phyloP scores from a whole-genome alignment of 495 filamentous ascomycete genomes.

The Penicillium dipodomyicola region DNA sequence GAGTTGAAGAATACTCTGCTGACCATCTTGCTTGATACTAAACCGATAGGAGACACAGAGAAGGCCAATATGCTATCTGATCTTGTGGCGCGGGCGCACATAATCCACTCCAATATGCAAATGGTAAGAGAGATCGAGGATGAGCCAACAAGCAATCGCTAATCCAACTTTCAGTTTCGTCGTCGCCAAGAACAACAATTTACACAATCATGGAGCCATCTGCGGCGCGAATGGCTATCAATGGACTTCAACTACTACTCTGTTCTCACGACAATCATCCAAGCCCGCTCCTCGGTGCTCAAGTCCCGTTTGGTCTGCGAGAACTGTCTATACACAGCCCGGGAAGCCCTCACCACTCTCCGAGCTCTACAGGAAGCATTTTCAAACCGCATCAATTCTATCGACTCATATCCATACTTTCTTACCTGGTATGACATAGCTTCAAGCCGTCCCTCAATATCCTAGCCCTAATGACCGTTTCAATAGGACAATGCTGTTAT shows the following conservation, averaged over 20 bases:
- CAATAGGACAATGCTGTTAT: slow-evolving; percentile 33
- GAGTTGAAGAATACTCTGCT: slow-evolving; percentile 23
- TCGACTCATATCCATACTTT: slow-evolving; percentile 32
- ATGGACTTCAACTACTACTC: slow-evolving; percentile 36
- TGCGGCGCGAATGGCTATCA: slow-evolving; percentile 30
- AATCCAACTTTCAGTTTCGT: slow-evolving; percentile 14
- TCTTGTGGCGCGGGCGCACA: slow-evolving; percentile 21
- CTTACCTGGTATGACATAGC: slow-evolving; percentile 27
- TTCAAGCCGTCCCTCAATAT: not conserved
- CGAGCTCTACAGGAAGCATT: slow-evolving; percentile 26
- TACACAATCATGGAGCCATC: slow-evolving; percentile 16
- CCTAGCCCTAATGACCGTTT: not conserved
- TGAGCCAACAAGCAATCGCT: not conserved
- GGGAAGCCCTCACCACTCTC: slow-evolving; percentile 26
- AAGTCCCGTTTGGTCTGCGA: slow-evolving; percentile 28
- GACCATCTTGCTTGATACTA: slow-evolving; percentile 21
- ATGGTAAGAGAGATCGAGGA: slow-evolving; percentile 11
- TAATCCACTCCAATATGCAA: slow-evolving; percentile 23
- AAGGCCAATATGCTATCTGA: slow-evolving; percentile 27
- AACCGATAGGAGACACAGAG: slow-evolving; percentile 18
- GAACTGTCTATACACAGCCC: slow-evolving; percentile 30
- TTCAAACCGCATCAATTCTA: slow-evolving; percentile 14
- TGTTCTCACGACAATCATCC: slow-evolving; percentile 26
- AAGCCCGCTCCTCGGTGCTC: slow-evolving; percentile 24
- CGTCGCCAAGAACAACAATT: slow-evolving; percentile 21